Evolutionary conservation across 2,329 filamentous ascomycete species (phyloP), one percentile per base, ranked within the genome.

Genomic region (Endothia cerciana): DNA sequence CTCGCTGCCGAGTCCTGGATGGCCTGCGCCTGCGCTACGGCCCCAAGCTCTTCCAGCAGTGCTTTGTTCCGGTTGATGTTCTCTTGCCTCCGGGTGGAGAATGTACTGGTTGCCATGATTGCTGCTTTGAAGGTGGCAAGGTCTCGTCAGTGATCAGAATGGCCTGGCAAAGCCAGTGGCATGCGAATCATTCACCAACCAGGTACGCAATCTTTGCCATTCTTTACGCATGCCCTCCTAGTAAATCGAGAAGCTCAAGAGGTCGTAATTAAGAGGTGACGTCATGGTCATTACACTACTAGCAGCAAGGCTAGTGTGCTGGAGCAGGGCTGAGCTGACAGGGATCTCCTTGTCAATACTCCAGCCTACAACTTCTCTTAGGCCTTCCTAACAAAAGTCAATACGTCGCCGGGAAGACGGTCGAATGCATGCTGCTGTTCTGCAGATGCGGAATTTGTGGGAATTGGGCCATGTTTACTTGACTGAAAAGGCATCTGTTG

Each of bases 11-110:
- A 71, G 40, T 71, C 62, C 47, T 69, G 56, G 28, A 74, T 55
- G 11, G 73, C 67, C 61, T 74, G 67, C n/a, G 71, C 68, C 45
- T 77, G 66, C 10, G 66, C 56, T 19, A 57, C 76, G 60, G 85
- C 78, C 13, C 82, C 79, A 19, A 85, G 78, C 47, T 81, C 77
- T 58, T 77, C 77, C 3, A 85, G 73, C 1, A 85, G 75, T 10
- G 76, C 78, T 69, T 82, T 75, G 69, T 85, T 85, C 11, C 79
- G 76, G 67, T 78, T 78, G 69, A 86, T 83, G 68, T 84, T 84
- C 17, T 77, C 78, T 8, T 77, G 74, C 2, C 83, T 77, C 25
- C 79, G 76, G 1, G 76, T 75, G 70, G 85, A 82, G 69, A 84
- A 82, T 55, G 75, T 61, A 30, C 45, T 56, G 38, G 47, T 77